Percentiles rank a stretch among this genome's conserved stretches.
phyloP scores from a whole-genome alignment of 768 basidiomycete genomes.

The Amanita muscaria region DNA sequence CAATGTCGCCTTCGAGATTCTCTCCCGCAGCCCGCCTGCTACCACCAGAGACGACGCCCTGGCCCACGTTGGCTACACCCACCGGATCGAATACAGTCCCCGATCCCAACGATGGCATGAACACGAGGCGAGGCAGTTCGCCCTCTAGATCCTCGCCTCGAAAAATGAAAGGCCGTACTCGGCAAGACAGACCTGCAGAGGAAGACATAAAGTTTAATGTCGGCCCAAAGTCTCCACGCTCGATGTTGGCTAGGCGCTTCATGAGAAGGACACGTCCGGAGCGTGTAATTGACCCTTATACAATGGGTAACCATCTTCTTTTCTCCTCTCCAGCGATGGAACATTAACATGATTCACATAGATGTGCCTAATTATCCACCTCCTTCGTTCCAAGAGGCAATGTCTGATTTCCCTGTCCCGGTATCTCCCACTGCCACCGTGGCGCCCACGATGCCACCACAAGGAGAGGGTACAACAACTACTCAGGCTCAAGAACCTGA shows the following conservation, averaged over 20 bases:
- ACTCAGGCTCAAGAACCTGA: neutral
- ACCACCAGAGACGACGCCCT: slow-evolving; percentile 43
- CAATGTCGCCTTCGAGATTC: slow-evolving; percentile 37
- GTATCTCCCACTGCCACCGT: slow-evolving; percentile 33
- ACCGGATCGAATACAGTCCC: slow-evolving; percentile 17
- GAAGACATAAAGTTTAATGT: slow-evolving; percentile 38
- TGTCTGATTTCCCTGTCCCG: slow-evolving; percentile 34
- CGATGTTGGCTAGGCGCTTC: slow-evolving; percentile 18
- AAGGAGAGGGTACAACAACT: neutral
- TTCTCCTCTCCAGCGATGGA: slow-evolving; percentile 13
- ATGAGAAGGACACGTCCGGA: slow-evolving; percentile 19
- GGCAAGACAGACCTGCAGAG: slow-evolving; percentile 35
- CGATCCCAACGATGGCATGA: slow-evolving; percentile 26
- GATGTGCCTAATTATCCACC: slow-evolving; percentile 60
- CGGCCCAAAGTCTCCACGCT: slow-evolving; percentile 23
- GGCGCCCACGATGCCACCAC: neutral
- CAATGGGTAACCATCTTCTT: slow-evolving; percentile 14
- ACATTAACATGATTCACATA: slow-evolving; percentile 11
- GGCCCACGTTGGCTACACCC: slow-evolving; percentile 36
- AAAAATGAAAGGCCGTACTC: slow-evolving; percentile 26
- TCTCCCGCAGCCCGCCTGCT: slow-evolving; percentile 45
- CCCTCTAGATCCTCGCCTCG: slow-evolving; percentile 21
- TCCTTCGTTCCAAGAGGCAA: slow-evolving; percentile 68
- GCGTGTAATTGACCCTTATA: slow-evolving; percentile 18
- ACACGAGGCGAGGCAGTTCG: slow-evolving; percentile 28